These are phyloP conservation scores for Backusella sp. DNA, from an alignment of 192 early-diverging fungal genomes.

Conservation along the genomic window DNA sequence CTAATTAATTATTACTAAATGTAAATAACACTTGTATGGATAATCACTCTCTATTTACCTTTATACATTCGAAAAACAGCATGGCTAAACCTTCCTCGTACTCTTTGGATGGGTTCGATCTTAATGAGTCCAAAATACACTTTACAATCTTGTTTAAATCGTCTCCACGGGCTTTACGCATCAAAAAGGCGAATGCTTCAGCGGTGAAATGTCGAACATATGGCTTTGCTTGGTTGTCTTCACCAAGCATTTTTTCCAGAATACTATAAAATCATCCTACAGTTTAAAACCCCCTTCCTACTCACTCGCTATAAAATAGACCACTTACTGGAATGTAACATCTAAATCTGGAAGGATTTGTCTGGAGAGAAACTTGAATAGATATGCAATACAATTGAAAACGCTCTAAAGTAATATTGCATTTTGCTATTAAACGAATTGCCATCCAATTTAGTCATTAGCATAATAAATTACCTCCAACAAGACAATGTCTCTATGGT, in stretches of 20 bases:
- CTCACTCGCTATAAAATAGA: background rate
- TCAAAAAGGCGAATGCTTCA: conserved; percentile 87
- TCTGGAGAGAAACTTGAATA: conserved; percentile 88
- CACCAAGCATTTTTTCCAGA: conserved; percentile 70
- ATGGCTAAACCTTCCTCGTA: conserved; percentile 78
- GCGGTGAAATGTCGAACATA: conserved; percentile 88
- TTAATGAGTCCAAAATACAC: conserved; percentile 59
- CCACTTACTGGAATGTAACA: conserved; percentile 66
- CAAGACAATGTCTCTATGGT: conserved; percentile 63
- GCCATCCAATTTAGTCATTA: background rate
- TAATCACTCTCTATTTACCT: conserved; percentile 37
- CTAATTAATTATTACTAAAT: conserved; percentile 11
- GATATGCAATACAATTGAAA: conserved; percentile 84
- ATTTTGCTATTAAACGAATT: background rate
- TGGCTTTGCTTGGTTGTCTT: conserved; percentile 60
- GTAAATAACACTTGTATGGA: background rate
- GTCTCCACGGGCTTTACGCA: conserved; percentile 72
- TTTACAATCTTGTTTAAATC: conserved; percentile 59
- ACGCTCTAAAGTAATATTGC: conserved; percentile 47
- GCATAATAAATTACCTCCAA: conserved; percentile 60
- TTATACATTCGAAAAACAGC: conserved; percentile 82
- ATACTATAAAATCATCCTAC: conserved; percentile 41
- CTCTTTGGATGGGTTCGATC: conserved; percentile 39
- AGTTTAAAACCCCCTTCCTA: background rate
- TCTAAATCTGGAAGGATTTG: conserved; percentile 67